Evolutionary conservation across 441 rosid species (phyloP), one percentile per base, ranked within the genome.

Genomic region (Adansonia madagascariensis): DNA sequence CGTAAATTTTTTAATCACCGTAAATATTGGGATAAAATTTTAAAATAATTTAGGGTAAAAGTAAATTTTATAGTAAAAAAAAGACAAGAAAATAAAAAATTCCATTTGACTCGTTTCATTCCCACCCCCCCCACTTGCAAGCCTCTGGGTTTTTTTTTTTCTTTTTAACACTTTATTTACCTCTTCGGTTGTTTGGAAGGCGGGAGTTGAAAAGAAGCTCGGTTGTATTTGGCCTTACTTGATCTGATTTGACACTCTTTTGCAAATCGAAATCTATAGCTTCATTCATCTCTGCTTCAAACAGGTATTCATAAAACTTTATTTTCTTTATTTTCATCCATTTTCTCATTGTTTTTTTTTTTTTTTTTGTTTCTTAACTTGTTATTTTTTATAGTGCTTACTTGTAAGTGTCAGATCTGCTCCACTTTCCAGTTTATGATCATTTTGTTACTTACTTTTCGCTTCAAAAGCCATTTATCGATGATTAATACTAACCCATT

Each of bases 181-280:
- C 14, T 62, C 24, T 59, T 43, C 67, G 18, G 6, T n/a, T 31
- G 71, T 15, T 72, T 57, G 27, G 27, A 79, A 56, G 76, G 82
- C 79, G 82, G 79, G 82, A 64, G 74, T 59, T 64, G 11, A 47
- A 60, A 60, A 22, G 6, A 31, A 69, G 57, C 15, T 5, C 11
- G 15, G 8, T 11, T 10, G 8, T 9, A 17, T 41, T 39, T 20
- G 73, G 47, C 22, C 15, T 47, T 52, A 3, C 18, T 3, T 15
- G 61, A 70, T 70, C 35, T 22, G 6, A 14, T 31, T 41, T 17
- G 4, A 24, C 31, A 1, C 10, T 4, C 8, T 9, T 50, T 70
- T 27, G 3, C 77, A 60, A 75, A 22, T 62, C 18, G 11, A 7
- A 60, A 4, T 39, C 18, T 57, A 8, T 12, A 15, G 73, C 35